Evolutionary conservation across 768 basidiomycete species (phyloP), one percentile per base, ranked within the genome.

Genomic region (Calocera cornea): DNA sequence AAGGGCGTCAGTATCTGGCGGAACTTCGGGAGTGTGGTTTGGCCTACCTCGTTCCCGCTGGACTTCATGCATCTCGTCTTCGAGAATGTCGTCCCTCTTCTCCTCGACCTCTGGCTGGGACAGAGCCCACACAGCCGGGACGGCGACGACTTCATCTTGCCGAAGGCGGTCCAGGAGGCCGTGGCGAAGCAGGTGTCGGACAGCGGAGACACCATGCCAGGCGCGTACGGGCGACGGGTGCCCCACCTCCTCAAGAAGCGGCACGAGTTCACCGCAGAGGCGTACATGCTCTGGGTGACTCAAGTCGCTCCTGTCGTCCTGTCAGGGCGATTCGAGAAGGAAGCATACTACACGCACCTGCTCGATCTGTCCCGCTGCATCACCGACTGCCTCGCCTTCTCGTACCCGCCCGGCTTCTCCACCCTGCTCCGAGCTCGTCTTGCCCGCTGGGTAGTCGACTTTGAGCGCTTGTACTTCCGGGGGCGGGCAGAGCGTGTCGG

Each of bases 1-100:
- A 78, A 77, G 27, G 76, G 75, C 10, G 33, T 73, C 74, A 0
- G 44, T n/a, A 27, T 71, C 78, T 16, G 77, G 78, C 0, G 60
- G 67, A 5, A 60, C 22, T 22, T 60, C 10, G 54, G 54, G 2
- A 60, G 54, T 19, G 22, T 60, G 16, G 27, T 60, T 3, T 60
- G 54, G 31, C 64, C 64, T 27, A 33, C 33, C 1, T 69, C 68
- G 14, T 67, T 68, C 41, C 70, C 69, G 1, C 64, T 64, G n/a
- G 71, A 72, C 10, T 67, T 65, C 27, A 72, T 72, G 71, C 71
- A 72, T 36, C 34, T 72, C 8, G 16, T 69, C n/a, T 69, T 67
- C 44, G 69, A 70, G 41, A 70, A 70, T 50, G 19, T 41, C 29
- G 36, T 60, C 1, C 41, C 41, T 5, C 67, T 44, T 27, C 27